Percentiles rank a stretch among this genome's conserved stretches.
phyloP scores from a whole-genome alignment of 2,329 filamentous ascomycete genomes.

The Colletotrichum limetticola region DNA sequence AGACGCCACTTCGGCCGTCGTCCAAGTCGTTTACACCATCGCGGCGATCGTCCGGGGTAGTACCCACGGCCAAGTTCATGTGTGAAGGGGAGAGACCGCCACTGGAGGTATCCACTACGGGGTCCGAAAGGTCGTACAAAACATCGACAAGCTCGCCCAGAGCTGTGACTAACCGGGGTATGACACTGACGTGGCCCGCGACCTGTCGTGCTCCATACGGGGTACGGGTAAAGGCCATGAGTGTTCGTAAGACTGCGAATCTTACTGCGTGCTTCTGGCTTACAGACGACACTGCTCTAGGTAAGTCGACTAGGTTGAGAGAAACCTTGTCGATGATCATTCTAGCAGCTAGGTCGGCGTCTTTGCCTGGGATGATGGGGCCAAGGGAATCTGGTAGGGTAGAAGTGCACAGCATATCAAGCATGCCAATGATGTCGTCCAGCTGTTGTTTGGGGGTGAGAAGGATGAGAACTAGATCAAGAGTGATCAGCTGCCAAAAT shows the following conservation, averaged over 20 bases:
- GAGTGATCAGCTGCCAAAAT: constrained; percentile 77
- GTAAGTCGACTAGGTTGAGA: constrained; percentile 68
- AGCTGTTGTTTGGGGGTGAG: constrained; percentile 74
- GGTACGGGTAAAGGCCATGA: constrained; percentile 71
- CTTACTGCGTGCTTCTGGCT: constrained; percentile 55
- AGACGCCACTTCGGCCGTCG: constrained; percentile 43
- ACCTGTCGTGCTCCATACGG: constrained; percentile 73
- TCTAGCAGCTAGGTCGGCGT: constrained; percentile 54
- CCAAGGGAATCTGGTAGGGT: constrained; percentile 73
- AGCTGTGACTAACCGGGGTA: constrained; percentile 80
- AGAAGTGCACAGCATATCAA: constrained; percentile 75
- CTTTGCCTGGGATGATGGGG: constrained; percentile 63
- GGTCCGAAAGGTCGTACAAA: constrained; percentile 65
- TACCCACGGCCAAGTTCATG: constrained; percentile 26
- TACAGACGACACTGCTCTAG: constrained; percentile 52
- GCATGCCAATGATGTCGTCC: constrained; percentile 70
- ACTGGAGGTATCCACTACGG: constrained; percentile 8
- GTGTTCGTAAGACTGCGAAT: constrained; percentile 61
- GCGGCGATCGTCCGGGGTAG: constrained; percentile 22
- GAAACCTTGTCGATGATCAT: constrained; percentile 72
- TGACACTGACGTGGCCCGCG: constrained; percentile 73
- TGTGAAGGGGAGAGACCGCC: constrained; percentile 1
- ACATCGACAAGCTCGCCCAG: constrained; percentile 74
- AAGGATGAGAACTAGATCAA: constrained; percentile 74
- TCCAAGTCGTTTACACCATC: constrained; percentile 16